Base-by-base conservation (phyloP, 257 asterid species). In the Cynanchum wilfordii region DNA sequence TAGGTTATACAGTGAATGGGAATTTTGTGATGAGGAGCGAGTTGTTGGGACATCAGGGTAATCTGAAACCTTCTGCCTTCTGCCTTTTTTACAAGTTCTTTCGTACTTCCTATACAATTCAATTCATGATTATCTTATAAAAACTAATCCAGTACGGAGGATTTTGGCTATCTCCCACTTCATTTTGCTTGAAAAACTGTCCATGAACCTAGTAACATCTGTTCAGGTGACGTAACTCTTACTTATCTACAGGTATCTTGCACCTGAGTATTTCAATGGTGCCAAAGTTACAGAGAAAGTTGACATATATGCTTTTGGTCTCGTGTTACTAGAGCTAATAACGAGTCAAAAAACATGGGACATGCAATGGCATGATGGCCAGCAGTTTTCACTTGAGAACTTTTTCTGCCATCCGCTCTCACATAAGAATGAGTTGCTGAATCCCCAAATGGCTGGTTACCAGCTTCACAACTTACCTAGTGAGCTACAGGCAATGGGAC, bases 261-360 rank as follows among this genome's bases (percentile, higher is more conserved):
- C 96, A 70, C 96, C 98, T 30, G 96, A 90, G 74, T 86, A 80
- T 81, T 84, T 85, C 79, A 79, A 20, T 51, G 86, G 83, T 58
- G 89, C 85, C 63, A 79, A 79, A 55, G 77, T 87, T 76, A 87
- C 89, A 0, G 96, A 92, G 79, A 92, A 92, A 82, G 96, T 87
- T n/a, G 98, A 92, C 73, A 64, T 86, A 58, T 90, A 92, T 77
- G 92, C 95, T 36, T 92, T 88, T 54, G 98, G 98, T 56, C 77
- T 92, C 70, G 81, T 92, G 63, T 57, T 92, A 54, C 74, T 92
- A 72, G 96, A 92, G 83, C 81, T 92, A 77, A 84, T 92, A 45
- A 90, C 96, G 7, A 90, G 94, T 63, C 77, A 74, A 75, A 82
- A 85, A 80, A 84, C 84, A 40, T 79, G 76, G 40, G 81, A 83